phyloP scores from a whole-genome alignment of 371 early-diverging fungal species.

The Apophysomyces elegans region DNA sequence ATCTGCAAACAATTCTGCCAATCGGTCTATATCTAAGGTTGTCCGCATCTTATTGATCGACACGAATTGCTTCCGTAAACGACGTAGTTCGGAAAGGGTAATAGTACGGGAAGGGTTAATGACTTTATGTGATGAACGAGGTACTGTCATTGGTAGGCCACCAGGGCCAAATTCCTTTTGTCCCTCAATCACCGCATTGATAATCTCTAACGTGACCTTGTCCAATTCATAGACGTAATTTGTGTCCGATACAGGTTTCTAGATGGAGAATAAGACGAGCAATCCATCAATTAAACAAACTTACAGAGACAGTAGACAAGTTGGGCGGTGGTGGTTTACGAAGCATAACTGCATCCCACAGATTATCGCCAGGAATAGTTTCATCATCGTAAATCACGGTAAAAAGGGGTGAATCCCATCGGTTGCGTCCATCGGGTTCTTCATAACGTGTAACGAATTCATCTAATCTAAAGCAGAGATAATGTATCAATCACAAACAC shows the following conservation, averaged over 20 bases:
- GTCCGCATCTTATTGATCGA: constrained; percentile 88
- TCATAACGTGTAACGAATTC: constrained; percentile 91
- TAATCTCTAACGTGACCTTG: constrained; percentile 77
- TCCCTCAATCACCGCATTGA: constrained; percentile 75
- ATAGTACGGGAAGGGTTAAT: constrained; percentile 76
- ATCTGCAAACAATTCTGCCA: constrained; percentile 87
- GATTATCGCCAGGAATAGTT: constrained; percentile 61
- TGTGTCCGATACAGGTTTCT: constrained; percentile 87
- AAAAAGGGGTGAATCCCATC: constrained; percentile 97
- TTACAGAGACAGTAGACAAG: constrained; percentile 76
- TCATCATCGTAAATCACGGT: constrained; percentile 78
- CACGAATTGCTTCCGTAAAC: constrained; percentile 84
- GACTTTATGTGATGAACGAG: constrained; percentile 56
- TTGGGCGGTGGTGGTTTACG: constrained; percentile 85
- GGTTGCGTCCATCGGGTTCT: constrained; percentile 88
- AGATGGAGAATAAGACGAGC: not conserved
- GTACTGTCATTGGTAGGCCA: constrained; percentile 65
- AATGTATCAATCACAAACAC: too few species aligned
- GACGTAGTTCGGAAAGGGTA: constrained; percentile 81
- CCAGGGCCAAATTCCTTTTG: constrained; percentile 75
- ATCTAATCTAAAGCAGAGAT: constrained; percentile 60
- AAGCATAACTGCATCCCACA: constrained; percentile 81
- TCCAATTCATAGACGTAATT: constrained; percentile 93
- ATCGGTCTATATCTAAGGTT: constrained; percentile 62
- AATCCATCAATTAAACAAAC: constrained; percentile 4